Conservation (phyloP, 1,284 basidiomycete genomes). For the Ceratobasidium sp. region DNA sequence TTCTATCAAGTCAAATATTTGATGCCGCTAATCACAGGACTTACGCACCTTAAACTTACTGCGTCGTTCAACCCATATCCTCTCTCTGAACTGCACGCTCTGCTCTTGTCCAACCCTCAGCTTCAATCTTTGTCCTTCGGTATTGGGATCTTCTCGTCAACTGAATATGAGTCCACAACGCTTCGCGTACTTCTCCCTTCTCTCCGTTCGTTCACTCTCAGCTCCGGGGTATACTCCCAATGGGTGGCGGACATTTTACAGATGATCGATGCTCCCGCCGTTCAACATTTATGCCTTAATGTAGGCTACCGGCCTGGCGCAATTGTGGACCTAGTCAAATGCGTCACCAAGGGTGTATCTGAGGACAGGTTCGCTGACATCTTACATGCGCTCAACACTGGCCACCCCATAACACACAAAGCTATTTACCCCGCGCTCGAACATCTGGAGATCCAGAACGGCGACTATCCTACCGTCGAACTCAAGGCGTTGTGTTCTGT, state of each 20-base stretch:
- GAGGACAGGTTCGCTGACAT: too few species aligned
- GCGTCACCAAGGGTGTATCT: too few species aligned
- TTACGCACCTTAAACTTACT: neutral
- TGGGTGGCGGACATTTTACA: neutral
- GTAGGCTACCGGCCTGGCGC: too few species aligned
- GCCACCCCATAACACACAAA: neutral
- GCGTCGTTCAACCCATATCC: too few species aligned
- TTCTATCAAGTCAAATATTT: conserved; percentile 3
- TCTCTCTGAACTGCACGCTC: neutral
- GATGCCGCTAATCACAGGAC: conserved; percentile 4
- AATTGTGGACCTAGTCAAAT: too few species aligned
- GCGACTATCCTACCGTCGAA: neutral
- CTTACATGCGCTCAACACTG: too few species aligned
- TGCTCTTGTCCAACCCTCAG: conserved; percentile 8
- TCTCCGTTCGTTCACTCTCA: neutral
- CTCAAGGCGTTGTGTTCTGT: neutral
- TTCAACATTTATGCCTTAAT: neutral
- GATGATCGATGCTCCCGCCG: neutral
- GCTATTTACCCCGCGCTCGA: neutral
- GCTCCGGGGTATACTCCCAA: too few species aligned
- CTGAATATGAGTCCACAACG: neutral
- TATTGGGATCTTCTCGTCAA: neutral
- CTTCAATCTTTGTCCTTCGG: neutral
- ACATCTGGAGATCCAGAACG: neutral
- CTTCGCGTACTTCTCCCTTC: neutral